Conservation (phyloP, 2,329 filamentous ascomycete genomes). For the Claviceps sp. region DNA sequence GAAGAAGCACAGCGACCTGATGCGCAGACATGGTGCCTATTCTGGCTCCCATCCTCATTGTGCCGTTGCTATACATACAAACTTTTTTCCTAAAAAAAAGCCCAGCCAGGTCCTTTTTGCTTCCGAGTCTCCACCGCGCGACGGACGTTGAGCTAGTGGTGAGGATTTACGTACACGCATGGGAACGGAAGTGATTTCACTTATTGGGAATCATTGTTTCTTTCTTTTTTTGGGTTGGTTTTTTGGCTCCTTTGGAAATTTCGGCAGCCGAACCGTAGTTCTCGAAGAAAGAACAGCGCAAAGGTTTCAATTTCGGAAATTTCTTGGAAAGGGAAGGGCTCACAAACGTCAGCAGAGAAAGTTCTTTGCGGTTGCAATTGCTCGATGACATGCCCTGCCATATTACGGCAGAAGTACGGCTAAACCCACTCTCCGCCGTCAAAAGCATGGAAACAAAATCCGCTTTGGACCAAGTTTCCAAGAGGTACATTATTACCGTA, state of each 20-base stretch:
- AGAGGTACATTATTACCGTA: too few species aligned
- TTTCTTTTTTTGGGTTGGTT: not conserved
- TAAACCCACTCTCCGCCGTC: constrained; percentile 12
- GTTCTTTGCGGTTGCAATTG: not conserved
- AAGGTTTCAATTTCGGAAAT: too few species aligned
- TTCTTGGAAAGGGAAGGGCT: too few species aligned
- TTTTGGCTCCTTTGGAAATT: not conserved
- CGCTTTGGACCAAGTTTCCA: constrained; percentile 5
- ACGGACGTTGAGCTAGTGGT: not conserved
- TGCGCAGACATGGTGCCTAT: constrained; percentile 19
- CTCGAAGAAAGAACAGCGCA: too few species aligned
- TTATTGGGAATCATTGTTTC: not conserved
- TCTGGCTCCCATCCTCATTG: constrained; percentile 9
- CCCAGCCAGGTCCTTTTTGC: not conserved
- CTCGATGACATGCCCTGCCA: not conserved
- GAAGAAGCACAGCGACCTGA: constrained; percentile 24
- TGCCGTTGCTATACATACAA: not conserved
- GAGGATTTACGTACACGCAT: not conserved
- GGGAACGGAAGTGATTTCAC: not conserved
- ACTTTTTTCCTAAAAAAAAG: not conserved
- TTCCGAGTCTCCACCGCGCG: not conserved
- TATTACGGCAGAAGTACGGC: constrained; percentile 16
- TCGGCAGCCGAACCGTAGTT: too few species aligned
- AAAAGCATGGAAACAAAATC: constrained; percentile 14
- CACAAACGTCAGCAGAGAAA: not conserved